Base-by-base conservation (phyloP, 2,329 filamentous ascomycete species). In the Tolypocladium amazonense region DNA sequence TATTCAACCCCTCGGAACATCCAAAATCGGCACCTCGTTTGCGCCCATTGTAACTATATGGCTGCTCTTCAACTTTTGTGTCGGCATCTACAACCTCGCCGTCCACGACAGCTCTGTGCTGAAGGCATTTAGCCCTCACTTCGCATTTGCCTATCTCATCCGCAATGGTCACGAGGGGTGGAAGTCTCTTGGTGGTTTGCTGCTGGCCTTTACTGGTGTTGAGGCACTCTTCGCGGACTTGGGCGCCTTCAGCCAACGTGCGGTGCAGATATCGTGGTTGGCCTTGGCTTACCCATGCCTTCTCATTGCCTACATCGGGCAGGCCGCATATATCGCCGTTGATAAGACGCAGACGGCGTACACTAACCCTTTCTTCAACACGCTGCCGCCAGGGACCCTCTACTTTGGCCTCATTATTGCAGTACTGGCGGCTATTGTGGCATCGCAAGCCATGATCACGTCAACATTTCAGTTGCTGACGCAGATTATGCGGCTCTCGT, bases 361-460 rank as follows among this genome's bases (percentile, higher is more conserved):
- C 18, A n/a, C 30, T 9, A 91, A 92, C 65, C 88, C 89, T 0
- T 90, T 92, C 68, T 92, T 88, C 74, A 83, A 88, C 63, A 81
- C 84, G 0, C 83, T 85, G 0, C 88, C 88, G 0, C 82, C 83
- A 0, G 87, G 87, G 4, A 86, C 82, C 67, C 76, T 91, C 27
- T 89, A 88, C 66, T 86, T 86, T 5, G 83, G 81, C 59, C 74
- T 92, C 35, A 78, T 92, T 3, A 73, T 91, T 56, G 87, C 88
- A 0, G 79, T 91, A 11, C 73, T 88, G 4, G 87, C 87, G 4
- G 87, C 88, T 33, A 84, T 92, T 65, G 88, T 92, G 14, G 89
- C 89, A 0, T 89, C 85, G 4, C 89, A 92, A 64, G 89, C 89
- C 12, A 87, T 92, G 74, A 90, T 92, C 57, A 92, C 89, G 0